phyloP scores from a whole-genome alignment of 2,329 filamentous ascomycete genomes.

The Arthrobotrys musiformis region DNA sequence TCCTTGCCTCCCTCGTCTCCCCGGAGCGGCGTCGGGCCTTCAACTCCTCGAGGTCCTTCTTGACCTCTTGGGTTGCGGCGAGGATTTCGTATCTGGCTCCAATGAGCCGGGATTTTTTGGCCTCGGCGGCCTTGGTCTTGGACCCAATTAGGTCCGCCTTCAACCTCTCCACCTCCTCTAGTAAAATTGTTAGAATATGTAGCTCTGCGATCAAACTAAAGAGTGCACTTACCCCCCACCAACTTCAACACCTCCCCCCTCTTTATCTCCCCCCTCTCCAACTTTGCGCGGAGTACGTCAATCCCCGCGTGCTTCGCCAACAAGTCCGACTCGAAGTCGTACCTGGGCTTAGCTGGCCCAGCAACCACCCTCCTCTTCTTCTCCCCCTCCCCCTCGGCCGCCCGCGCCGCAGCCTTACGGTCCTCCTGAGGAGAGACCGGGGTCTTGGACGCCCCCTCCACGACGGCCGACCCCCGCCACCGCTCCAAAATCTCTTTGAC shows the following conservation, averaged over 20 bases:
- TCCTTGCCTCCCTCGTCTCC: neutral
- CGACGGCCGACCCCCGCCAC: constrained; percentile 21
- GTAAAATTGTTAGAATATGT: neutral
- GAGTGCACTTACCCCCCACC: constrained; percentile 6
- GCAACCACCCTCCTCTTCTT: neutral
- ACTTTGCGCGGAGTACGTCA: neutral
- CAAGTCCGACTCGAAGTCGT: neutral
- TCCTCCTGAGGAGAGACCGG: constrained; percentile 13
- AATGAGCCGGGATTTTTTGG: constrained; percentile 10
- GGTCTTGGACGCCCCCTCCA: constrained; percentile 3
- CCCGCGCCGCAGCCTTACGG: neutral
- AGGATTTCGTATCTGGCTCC: neutral
- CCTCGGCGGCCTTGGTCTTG: neutral
- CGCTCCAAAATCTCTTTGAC: constrained; percentile 22
- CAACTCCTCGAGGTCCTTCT: constrained; percentile 6
- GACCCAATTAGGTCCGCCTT: neutral
- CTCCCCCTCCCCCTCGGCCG: neutral
- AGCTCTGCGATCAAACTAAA: neutral
- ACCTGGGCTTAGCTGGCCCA: constrained; percentile 15
- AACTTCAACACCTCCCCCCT: constrained; percentile 22
- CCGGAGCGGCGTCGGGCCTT: neutral
- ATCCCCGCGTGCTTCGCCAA: neutral
- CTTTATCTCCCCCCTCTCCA: neutral
- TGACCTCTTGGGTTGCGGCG: neutral
- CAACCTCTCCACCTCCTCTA: neutral